Evolutionary conservation across 257 asterid species (phyloP), one percentile per base, ranked within the genome.

Genomic region (Coffea eugenioides): DNA sequence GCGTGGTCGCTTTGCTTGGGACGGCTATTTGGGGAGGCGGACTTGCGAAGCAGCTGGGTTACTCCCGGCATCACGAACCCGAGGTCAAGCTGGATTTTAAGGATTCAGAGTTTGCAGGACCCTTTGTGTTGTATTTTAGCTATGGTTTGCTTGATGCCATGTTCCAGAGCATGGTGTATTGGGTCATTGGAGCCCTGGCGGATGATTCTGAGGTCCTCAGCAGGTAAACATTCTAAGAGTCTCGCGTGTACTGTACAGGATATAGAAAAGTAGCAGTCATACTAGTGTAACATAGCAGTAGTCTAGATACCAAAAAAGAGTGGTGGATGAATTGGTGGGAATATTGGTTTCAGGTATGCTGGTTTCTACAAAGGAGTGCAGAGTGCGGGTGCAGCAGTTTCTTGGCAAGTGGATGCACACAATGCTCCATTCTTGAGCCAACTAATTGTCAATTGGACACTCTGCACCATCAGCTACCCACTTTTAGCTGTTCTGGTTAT

Each of bases 71-170:
- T 5, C 64, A 89, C 27, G 72, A 81, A 84, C 90, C 92, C 3
- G 16, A 10, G 0, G 21, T 43, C 72, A 89, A 69, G 77, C 80
- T 94, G 16, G 99, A 95, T 83, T 95, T 95, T 84, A 91, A 90
- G 89, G 94, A 89, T 73, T 68, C 85, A 51, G 89, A 76, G 62
- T 95, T 87, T 75, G 98, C 97, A 0, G 98, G 99, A 72, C 97
- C 98, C 0, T 95, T 92, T 48, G 87, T 95, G 52, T 78, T 95
- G 87, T 95, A 95, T 75, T 95, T 95, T 69, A 77, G 96, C 76
- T 93, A 93, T 79, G 98, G 99, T 45, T 85, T 95, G 85, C 95
- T 93, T 61, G 99, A 93, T 85, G 97, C 97, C 54, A 93, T 95
- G 98, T 92, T 87, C 82, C 99, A 95, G 79, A 93, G 97, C 77